Evolutionary conservation across 169 alveolate species (phyloP).

Genomic region (Babesia bigemina): DNA sequence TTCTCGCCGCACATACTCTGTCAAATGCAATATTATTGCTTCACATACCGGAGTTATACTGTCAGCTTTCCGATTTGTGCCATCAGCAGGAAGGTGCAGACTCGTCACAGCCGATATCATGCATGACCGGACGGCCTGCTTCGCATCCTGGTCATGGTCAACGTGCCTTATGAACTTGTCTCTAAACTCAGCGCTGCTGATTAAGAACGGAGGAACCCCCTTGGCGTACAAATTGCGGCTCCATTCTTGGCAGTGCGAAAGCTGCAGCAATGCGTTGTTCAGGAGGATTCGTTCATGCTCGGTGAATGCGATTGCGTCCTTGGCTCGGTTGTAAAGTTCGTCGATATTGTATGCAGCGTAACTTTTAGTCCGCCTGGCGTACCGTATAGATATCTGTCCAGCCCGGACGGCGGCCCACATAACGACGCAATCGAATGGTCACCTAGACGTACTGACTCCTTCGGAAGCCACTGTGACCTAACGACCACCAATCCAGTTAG

Average conservation of each 20-base stretch:
- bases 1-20: conserved; percentile 5
- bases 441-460: not conserved
- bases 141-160: conserved; percentile 15
- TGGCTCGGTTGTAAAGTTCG: conserved; percentile 1
- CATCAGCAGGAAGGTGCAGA: not conserved
- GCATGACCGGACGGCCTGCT: conserved; percentile 13
- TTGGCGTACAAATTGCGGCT: not conserved
- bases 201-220: conserved; percentile 45
- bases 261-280: conserved; percentile 47
- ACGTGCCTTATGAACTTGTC: conserved; percentile 26
- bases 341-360: not conserved
- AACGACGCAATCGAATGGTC: too few species aligned
- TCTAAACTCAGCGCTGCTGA: conserved; percentile 44
- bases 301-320: conserved; percentile 44
- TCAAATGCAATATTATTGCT: not conserved
- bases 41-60: not conserved
- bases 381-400: too few species aligned
- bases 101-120: conserved; percentile 3
- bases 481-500: too few species aligned
- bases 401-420: too few species aligned
- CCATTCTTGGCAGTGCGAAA: conserved; percentile 12
- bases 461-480: too few species aligned
- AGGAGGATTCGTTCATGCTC: conserved; percentile 45
- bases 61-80: not conserved
- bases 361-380: not conserved